These are phyloP conservation scores for Eimeria praecox DNA, from an alignment of 169 alveolate genomes.

Conservation along the genomic window DNA sequence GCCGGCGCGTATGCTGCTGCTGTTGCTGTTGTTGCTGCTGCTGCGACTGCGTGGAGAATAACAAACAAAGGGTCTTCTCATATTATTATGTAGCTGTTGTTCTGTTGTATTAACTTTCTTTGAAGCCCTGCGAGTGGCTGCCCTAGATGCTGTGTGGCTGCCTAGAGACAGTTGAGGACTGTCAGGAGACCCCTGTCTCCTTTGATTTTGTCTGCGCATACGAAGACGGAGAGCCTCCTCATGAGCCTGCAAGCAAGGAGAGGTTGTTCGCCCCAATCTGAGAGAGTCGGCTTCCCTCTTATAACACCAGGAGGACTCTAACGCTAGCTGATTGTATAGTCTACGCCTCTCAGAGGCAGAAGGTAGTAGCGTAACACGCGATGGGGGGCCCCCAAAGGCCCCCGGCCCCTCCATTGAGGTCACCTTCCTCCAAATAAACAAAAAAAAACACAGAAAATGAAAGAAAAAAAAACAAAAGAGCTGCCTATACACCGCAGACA, in stretches of 20 bases:
- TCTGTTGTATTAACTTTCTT: background rate
- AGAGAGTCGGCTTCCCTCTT: background rate
- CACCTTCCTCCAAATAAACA: background rate
- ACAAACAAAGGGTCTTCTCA: background rate
- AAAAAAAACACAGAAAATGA: background rate
- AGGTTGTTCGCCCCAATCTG: background rate
- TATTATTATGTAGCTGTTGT: background rate
- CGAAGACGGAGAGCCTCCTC: slow-evolving; percentile 9
- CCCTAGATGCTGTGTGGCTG: background rate
- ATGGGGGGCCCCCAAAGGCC: background rate
- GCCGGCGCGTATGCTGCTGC: too few species aligned
- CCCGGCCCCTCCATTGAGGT: background rate
- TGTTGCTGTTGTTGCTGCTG: background rate
- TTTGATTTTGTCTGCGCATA: background rate
- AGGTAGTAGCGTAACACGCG: background rate
- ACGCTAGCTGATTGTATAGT: slow-evolving; percentile 19
- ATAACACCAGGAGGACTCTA: background rate
- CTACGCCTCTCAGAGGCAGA: background rate
- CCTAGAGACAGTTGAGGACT: background rate
- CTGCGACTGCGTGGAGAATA: background rate
- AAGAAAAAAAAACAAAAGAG: too few species aligned
- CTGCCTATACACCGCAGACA: background rate
- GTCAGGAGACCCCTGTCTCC: background rate
- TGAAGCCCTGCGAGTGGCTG: background rate
- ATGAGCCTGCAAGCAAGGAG: background rate